Evolutionary conservation across 2,329 filamentous ascomycete genomes (phyloP).

Genomic region (Bipolaris bicolor): DNA sequence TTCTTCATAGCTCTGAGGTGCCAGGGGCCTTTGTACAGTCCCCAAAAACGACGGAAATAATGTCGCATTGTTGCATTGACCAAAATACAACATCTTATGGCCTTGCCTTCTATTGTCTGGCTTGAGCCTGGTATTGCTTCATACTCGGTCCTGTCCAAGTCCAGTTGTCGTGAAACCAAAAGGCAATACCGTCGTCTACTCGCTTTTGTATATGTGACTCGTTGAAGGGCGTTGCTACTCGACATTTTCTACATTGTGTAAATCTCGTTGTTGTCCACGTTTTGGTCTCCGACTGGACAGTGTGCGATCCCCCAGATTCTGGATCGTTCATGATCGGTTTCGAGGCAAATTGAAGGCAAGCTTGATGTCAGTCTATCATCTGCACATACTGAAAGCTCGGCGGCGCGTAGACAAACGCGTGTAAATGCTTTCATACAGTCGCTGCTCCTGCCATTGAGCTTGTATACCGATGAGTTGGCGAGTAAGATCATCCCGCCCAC

Average conservation of each 20-base stretch:
- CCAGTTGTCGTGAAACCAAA: neutral
- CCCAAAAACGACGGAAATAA: no score
- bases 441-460: neutral
- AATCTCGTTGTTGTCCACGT: neutral
- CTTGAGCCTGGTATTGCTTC: neutral
- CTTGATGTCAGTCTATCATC: no score
- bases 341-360: no score
- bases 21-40: neutral
- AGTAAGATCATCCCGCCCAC: neutral
- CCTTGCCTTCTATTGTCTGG: neutral
- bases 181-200: neutral
- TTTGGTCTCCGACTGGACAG: no score
- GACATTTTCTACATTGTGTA: neutral
- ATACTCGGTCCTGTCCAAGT: neutral
- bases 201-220: neutral
- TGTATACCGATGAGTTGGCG: neutral
- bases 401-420: neutral
- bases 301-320: neutral
- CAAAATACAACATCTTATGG: neutral
- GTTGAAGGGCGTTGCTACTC: neutral
- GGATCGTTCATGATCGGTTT: no score
- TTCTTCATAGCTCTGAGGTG: neutral
- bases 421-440: neutral
- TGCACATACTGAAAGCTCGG: neutral
- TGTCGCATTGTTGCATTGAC: neutral